Evolutionary conservation across 306 rosid species (phyloP), one percentile per base, ranked within the genome.

Genomic region (Quercus bicolor): DNA sequence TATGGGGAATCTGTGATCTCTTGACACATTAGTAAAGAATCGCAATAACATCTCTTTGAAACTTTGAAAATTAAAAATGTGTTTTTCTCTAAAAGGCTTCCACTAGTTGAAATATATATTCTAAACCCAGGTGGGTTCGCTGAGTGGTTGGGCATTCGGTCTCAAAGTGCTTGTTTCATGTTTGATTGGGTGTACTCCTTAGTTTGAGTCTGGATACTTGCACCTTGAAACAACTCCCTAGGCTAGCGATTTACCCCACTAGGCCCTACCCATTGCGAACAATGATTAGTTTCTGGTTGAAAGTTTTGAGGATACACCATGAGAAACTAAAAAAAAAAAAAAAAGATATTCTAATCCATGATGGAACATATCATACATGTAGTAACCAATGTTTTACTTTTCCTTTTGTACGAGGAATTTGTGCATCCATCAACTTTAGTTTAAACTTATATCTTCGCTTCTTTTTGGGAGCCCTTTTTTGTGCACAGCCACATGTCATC

Each of bases 241-340:
- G 6, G 6, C 6, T 31, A 31, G 34, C 0, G 34, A 28, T 28
- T 28, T 31, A 31, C 34, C 34, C 5, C 0, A 31, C 34, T 31
- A 31, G 6, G 0, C 1, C 0, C 5, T 6, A 31, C 34, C 34
- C 1, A 0, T 31, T 1, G 0, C 34, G 1, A 31, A 31, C 0
- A 31, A 31, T 5, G 1, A 31, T 31, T 31, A 31, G 34, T 31
- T 0, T 31, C 1, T 31, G 0, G 0, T 31, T 31, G 6, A 31
- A 31, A 31, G 34, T 4, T 31, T 4, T 31, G 5, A 31, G 0
- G 1, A 4, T 0, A 4, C 6, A 31, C 0, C 4, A 1, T 1
- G 6, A 5, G 1, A 31, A 31, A 31, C 34, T 5, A 4, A 31
- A 31, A 31, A 31, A 31, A n/a, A n/a, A n/a, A n/a, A 31, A 31